Conservation (phyloP, 768 basidiomycete genomes). For the Termitomyces titanicus region DNA sequence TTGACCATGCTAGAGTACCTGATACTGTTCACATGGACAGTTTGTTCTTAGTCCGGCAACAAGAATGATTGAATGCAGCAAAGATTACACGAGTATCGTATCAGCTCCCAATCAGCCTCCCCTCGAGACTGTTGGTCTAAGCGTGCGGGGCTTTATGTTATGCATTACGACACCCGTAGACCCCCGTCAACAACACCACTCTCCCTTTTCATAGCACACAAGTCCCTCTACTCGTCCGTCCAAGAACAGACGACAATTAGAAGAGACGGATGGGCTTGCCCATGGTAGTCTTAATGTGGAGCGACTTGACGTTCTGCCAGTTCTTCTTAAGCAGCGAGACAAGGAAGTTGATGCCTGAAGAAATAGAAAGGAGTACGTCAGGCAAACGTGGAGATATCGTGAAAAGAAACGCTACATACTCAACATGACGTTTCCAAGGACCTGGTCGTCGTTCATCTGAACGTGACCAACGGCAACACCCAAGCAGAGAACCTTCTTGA, state of each 20-base stretch:
- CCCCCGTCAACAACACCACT: conserved; percentile 16
- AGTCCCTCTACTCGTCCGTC: conserved; percentile 7
- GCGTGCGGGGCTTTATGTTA: conserved; percentile 97
- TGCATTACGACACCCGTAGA: conserved; percentile 60
- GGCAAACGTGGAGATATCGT: neutral
- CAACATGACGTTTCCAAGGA: conserved; percentile 96
- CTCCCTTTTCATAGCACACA: conserved; percentile 14
- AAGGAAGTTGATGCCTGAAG: conserved; percentile 95
- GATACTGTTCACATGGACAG: too few species aligned
- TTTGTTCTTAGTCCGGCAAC: neutral
- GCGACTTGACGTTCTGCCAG: conserved; percentile 99
- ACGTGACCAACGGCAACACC: conserved; percentile 98
- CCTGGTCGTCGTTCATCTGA: conserved; percentile 97
- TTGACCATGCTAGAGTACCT: too few species aligned
- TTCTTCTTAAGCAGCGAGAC: conserved; percentile 99
- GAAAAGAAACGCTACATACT: conserved; percentile 42
- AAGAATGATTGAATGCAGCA: conserved; percentile 1
- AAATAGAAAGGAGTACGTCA: conserved; percentile 1
- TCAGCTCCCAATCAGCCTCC: conserved; percentile 91
- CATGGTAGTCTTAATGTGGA: conserved; percentile 99
- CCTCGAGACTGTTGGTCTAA: conserved; percentile 87
- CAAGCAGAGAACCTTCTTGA: conserved; percentile 98
- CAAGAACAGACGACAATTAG: conserved; percentile 38
- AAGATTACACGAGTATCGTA: conserved; percentile 27
- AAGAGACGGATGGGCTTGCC: conserved; percentile 96